Conservation (phyloP, 225 moss, liverwort and hornwort genomes). For the Polytrichum commune region DNA sequence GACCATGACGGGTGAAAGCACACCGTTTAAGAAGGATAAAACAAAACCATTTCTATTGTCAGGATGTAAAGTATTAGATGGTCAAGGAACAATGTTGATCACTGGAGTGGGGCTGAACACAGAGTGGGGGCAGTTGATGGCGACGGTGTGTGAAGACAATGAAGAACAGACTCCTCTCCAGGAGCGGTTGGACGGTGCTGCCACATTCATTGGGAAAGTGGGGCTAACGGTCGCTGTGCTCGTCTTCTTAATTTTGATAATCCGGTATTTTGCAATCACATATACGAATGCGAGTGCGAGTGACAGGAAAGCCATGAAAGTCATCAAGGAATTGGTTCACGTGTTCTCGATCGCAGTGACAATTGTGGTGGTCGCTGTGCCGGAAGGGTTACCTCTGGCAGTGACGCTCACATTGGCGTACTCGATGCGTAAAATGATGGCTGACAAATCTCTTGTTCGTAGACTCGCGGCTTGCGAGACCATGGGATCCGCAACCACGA, state of each 20-base stretch:
- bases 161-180: constrained; percentile 86
- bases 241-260: constrained; percentile 57
- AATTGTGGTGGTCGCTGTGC: constrained; percentile 57
- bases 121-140: constrained; percentile 83
- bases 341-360: constrained; percentile 48
- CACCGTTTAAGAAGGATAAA: constrained; percentile 65
- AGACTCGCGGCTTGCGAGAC: constrained; percentile 54
- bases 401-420: constrained; percentile 30
- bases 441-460: constrained; percentile 44
- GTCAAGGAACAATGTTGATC: constrained; percentile 85
- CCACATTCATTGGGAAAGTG: constrained; percentile 83
- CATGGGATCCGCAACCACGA: constrained; percentile 60
- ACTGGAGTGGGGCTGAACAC: constrained; percentile 68
- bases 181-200: constrained; percentile 81
- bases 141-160: constrained; percentile 61
- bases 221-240: constrained; percentile 71
- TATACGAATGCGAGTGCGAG: constrained; percentile 17
- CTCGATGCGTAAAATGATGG: constrained; percentile 62
- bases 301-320: constrained; percentile 23
- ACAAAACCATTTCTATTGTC: constrained; percentile 67
- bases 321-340: constrained; percentile 30
- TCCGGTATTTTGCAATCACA: constrained; percentile 45
- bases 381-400: constrained; percentile 46
- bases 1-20: constrained; percentile 87
- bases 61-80: constrained; percentile 81